These are phyloP conservation scores for Nakaseomyces nivariensis DNA, from an alignment of 1,139 yeast species.

Conservation along the genomic window DNA sequence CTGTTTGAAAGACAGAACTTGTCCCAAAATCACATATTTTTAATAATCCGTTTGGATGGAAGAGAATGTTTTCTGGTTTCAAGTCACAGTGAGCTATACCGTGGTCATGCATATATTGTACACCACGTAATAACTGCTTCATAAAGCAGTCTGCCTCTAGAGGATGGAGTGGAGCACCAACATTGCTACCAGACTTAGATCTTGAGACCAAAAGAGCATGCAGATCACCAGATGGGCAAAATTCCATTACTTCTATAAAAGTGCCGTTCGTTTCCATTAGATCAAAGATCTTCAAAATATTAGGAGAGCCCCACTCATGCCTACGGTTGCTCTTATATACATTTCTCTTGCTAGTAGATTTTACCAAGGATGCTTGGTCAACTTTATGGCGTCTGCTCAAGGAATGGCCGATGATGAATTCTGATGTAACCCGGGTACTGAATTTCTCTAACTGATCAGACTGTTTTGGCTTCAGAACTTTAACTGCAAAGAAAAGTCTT, in stretches of 20 bases:
- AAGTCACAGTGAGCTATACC: conserved; percentile 74
- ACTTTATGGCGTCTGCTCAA: conserved; percentile 32
- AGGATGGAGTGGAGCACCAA: conserved; percentile 36
- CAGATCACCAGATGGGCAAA: conserved; percentile 65
- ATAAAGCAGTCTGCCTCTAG: conserved; percentile 61
- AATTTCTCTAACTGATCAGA: conserved; percentile 49
- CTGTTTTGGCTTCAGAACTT: conserved; percentile 46
- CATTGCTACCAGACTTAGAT: conserved; percentile 1
- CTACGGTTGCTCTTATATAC: conserved; percentile 5
- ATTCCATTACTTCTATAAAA: conserved; percentile 71
- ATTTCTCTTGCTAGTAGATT: neutral
- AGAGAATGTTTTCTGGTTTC: conserved; percentile 56
- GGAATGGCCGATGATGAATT: conserved; percentile 65
- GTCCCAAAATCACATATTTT: conserved; percentile 71
- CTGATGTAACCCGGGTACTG: conserved; percentile 61
- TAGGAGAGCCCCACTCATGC: conserved; percentile 34
- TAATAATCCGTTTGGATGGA: conserved; percentile 40
- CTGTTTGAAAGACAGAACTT: conserved; percentile 61
- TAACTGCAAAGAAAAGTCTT: conserved; percentile 52
- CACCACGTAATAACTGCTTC: conserved; percentile 56
- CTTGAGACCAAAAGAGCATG: conserved; percentile 36
- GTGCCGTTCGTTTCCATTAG: conserved; percentile 51
- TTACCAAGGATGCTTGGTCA: conserved; percentile 1
- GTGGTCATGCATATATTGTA: conserved; percentile 57
- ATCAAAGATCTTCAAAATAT: conserved; percentile 60